Evolutionary conservation across 1,284 basidiomycete species (phyloP), one percentile per base, ranked within the genome.

Genomic region (Cerioporus squamosus): DNA sequence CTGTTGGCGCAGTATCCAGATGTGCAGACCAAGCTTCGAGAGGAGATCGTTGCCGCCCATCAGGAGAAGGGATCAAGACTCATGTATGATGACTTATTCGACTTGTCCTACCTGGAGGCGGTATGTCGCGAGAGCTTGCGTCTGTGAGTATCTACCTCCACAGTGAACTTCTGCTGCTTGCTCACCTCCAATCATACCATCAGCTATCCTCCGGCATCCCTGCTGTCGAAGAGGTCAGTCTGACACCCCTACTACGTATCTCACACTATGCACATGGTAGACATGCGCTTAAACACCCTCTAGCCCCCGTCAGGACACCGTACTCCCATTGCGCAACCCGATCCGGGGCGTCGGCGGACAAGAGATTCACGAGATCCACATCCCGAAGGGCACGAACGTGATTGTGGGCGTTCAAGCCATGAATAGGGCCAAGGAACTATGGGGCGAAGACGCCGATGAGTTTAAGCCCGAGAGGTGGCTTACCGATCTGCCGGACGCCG

Each of bases 381-480:
- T 79, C 10, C 60, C 68, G 26, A 80, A 81, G 61, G 83, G 81
- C 4, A 80, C 84, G 53, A 63, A 67, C 0, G 57, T 85, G 0
- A 57, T 78, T 15, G 71, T 85, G 24, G 80, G 83, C 1, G 79
- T 84, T n/a, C 59, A 76, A 3, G 68, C 73, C 1, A 62, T 83
- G 42, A 85, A 87, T 62, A 64, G 74, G 8, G 68, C 72, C 36
- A 77, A 75, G 57, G 68, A 72, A 3, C 69, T 85, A 4, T 87
- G 84, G 84, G 84, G 85, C 4, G 74, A 79, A 42, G 84, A 86
- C 65, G 77, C 81, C 5, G 58, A 62, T n/a, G 77, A 83, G 53
- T 86, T 80, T 72, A 80, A 70, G 79, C 69, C 69, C 2, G 68
- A 71, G 50, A 61, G 70, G 3, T 70, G 69, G 69, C 55, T 72